Base-by-base conservation (phyloP, 2,329 filamentous ascomycete genomes). In the Aspergillus transmontanensis region DNA sequence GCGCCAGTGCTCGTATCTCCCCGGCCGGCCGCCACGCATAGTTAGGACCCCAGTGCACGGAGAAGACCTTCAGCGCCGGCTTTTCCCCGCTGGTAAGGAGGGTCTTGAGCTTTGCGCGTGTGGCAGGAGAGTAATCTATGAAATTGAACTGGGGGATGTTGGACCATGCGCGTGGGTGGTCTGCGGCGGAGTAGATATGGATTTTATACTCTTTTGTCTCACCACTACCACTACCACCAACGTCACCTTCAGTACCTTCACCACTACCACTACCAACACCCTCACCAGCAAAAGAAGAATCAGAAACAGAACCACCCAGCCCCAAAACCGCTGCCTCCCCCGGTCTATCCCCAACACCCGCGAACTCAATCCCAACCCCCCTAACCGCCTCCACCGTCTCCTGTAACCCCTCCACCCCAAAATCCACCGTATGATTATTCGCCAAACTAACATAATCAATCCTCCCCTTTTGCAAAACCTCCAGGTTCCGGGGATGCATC, bases 31-130 rank as follows among this genome's bases (percentile, higher is more conserved):
- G 65, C 78, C 78, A 80, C 0, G 62, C 39, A 64, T 80, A 80
- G 56, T 80, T 80, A 2, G 78, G 75, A 1, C 78, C 78, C 78
- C 78, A 80, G 61, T 80, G 78, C 4, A 80, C 68, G 0, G 75
- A 78, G 66, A 78, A 78, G 14, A 80, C 68, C 59, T 78, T 79
- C 39, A 80, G 64, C 1, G 70, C 69, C 0, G 72, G 66, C 6
- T 51, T 30, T 16, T 41, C 19, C 12, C 16, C 11, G 21, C 11
- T 26, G 28, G 43, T 1, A 76, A 75, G 60, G 79, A 51, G 7
- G 1, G 16, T 32, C 28, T 51, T 51, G 7, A 51, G 26, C 19
- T 4, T 32, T n/a, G 16, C 28, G 3, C 48, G 26, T 2, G 28
- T 34, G 16, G 26, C 48, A 2, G 26, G 7, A 1, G 16, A 12